These are phyloP conservation scores for Ascochyta rabiei DNA, from an alignment of 2,329 filamentous ascomycete genomes.

Conservation along the genomic window DNA sequence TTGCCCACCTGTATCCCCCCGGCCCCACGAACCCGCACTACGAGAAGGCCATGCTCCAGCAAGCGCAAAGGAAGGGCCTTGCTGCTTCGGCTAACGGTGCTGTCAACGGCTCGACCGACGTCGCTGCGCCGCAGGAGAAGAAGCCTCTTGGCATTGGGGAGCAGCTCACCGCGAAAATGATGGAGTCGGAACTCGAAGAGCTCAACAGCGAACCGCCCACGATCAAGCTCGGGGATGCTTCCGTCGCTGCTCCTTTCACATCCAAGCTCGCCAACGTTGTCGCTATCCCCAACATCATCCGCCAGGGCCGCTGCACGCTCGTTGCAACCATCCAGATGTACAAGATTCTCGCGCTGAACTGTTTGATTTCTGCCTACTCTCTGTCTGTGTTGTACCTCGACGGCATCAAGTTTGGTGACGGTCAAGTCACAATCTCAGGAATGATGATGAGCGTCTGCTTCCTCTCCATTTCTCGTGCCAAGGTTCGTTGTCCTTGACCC, in stretches of 20 bases:
- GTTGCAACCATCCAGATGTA: slow-evolving; percentile 99
- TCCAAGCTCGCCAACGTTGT: slow-evolving; percentile 97
- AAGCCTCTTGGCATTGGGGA: slow-evolving; percentile 78
- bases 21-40: slow-evolving; percentile 93
- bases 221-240: slow-evolving; percentile 96
- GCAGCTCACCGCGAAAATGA: slow-evolving; percentile 80
- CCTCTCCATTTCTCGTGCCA: slow-evolving; percentile 95
- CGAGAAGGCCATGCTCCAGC: slow-evolving; percentile 85
- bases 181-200: slow-evolving; percentile 81
- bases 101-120: slow-evolving; percentile 32
- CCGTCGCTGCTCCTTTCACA: slow-evolving; percentile 95
- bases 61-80: slow-evolving; percentile 79
- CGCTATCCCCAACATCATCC: slow-evolving; percentile 96
- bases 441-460: slow-evolving; percentile 99
- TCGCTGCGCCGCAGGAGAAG: slow-evolving; percentile 39
- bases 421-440: slow-evolving; percentile 96
- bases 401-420: slow-evolving; percentile 98
- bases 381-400: slow-evolving; percentile 95
- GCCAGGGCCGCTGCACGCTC: slow-evolving; percentile 94
- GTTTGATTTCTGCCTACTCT: slow-evolving; percentile 96
- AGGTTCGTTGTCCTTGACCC: slow-evolving; percentile 55
- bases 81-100: slow-evolving; percentile 53
- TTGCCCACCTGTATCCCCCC: slow-evolving; percentile 92
- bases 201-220: slow-evolving; percentile 85
- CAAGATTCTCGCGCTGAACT: slow-evolving; percentile 98